phyloP scores from a whole-genome alignment of 805 yeast species.

The Priceomyces fermenticarens region DNA sequence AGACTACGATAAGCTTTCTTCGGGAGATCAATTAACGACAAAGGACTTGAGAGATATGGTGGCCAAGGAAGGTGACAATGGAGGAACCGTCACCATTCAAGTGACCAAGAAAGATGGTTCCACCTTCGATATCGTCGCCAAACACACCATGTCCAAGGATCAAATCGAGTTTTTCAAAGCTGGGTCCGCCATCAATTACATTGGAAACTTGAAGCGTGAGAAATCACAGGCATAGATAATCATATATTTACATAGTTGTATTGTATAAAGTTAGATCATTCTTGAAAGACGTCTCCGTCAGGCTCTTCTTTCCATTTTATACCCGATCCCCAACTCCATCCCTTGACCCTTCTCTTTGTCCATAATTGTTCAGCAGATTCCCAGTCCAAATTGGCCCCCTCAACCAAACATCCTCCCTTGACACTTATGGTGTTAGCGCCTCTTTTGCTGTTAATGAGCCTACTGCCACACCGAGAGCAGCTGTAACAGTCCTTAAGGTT shows the following conservation, averaged over 20 bases:
- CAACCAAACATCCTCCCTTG: too few relatives aligned
- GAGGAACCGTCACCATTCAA: conserved; percentile 69
- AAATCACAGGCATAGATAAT: neutral
- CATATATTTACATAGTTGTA: too few relatives aligned
- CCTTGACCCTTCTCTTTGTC: too few relatives aligned
- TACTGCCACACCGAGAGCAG: too few relatives aligned
- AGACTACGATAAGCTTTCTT: conserved; percentile 77
- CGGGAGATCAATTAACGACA: conserved; percentile 79
- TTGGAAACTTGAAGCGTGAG: conserved; percentile 49
- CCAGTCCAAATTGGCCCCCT: too few relatives aligned
- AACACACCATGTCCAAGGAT: conserved; percentile 96
- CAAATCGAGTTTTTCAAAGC: conserved; percentile 96
- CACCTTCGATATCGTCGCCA: conserved; percentile 65
- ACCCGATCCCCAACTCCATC: too few relatives aligned
- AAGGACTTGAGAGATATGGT: conserved; percentile 72
- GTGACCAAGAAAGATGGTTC: conserved; percentile 77
- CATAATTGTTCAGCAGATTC: too few relatives aligned
- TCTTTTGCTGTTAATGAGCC: too few relatives aligned
- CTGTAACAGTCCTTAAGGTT: too few relatives aligned
- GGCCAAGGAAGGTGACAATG: conserved; percentile 80
- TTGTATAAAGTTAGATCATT: too few relatives aligned
- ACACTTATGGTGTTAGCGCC: too few relatives aligned
- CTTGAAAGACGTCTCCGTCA: neutral
- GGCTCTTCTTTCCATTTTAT: too few relatives aligned
- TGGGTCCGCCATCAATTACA: conserved; percentile 93